Percentiles rank a stretch among this genome's conserved stretches.
Conservation (phyloP, 106 monocot genomes). For the Gastrodia elata region DNA sequence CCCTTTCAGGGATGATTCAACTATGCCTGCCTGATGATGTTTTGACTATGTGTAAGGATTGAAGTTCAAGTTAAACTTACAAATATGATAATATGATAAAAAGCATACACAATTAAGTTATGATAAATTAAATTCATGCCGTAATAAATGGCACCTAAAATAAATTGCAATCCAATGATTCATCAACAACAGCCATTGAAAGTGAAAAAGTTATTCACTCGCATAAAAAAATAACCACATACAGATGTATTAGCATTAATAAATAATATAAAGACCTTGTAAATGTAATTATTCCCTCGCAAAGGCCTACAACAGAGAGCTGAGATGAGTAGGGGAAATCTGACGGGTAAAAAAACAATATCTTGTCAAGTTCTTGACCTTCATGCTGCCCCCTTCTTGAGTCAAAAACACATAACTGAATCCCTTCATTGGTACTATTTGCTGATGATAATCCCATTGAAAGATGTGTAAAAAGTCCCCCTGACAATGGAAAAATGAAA, state of each 20-base stretch:
- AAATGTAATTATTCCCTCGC: constrained; percentile 94
- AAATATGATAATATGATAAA: background rate
- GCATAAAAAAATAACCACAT: no score
- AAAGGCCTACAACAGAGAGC: constrained; percentile 81
- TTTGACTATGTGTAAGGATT: background rate
- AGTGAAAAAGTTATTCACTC: no score
- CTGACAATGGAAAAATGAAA: background rate
- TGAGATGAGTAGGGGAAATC: constrained; percentile 63
- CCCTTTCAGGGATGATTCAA: background rate
- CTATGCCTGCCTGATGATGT: background rate
- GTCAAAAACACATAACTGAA: constrained; percentile 83
- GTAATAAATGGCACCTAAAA: background rate
- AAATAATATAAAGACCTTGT: constrained; percentile 44
- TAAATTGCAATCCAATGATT: background rate
- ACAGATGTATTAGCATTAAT: background rate
- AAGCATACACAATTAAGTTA: background rate
- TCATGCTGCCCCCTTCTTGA: constrained; percentile 84
- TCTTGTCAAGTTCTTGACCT: constrained; percentile 96
- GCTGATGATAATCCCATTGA: constrained; percentile 60
- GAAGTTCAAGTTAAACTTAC: background rate
- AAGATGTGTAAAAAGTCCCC: background rate
- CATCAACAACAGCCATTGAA: background rate
- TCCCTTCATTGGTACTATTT: constrained; percentile 27
- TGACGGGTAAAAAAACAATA: constrained; percentile 70
- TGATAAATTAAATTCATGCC: background rate